phyloP scores from a whole-genome alignment of 441 rosid species.

The Erysimum pusillum region DNA sequence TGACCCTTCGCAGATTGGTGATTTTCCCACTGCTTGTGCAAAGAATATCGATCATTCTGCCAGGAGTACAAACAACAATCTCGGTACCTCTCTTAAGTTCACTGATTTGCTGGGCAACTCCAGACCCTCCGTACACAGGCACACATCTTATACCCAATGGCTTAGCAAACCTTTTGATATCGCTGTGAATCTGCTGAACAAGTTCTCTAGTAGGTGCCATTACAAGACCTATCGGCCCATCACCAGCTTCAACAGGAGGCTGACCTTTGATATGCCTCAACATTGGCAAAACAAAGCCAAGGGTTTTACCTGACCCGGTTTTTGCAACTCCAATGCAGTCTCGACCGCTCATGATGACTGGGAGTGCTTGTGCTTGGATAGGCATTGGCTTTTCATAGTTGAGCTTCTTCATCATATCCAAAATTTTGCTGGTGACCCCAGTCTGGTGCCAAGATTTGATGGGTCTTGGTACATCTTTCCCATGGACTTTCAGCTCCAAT shows the following conservation, averaged over 20 bases:
- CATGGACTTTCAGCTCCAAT: conserved; percentile 68
- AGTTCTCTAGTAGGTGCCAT: conserved; percentile 99
- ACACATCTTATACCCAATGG: conserved; percentile 80
- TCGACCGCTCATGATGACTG: conserved; percentile 92
- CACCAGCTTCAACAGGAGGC: conserved; percentile 88
- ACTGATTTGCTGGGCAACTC: conserved; percentile 95
- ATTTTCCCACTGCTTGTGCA: conserved; percentile 94
- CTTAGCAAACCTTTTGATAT: conserved; percentile 81
- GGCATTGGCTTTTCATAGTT: conserved; percentile 92
- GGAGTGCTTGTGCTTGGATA: conserved; percentile 93
- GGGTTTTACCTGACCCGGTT: conserved; percentile 94
- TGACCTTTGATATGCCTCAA: conserved; percentile 97
- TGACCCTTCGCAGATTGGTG: conserved; percentile 83
- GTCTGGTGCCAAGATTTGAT: conserved; percentile 93
- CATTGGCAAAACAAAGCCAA: conserved; percentile 97
- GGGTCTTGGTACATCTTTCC: conserved; percentile 79
- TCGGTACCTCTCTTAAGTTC: conserved; percentile 91
- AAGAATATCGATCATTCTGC: conserved; percentile 95
- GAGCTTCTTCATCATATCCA: conserved; percentile 85
- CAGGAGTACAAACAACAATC: conserved; percentile 95
- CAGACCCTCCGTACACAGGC: conserved; percentile 95
- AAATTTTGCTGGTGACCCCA: conserved; percentile 77
- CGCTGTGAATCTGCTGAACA: conserved; percentile 95
- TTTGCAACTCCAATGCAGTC: conserved; percentile 97
- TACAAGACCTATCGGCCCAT: conserved; percentile 89